A percentile compares a stretch with the other conserved stretches of the same genome.
Evolutionary conservation across 2,329 filamentous ascomycete genomes (phyloP).

Genomic region (Aspergillus sp.): DNA sequence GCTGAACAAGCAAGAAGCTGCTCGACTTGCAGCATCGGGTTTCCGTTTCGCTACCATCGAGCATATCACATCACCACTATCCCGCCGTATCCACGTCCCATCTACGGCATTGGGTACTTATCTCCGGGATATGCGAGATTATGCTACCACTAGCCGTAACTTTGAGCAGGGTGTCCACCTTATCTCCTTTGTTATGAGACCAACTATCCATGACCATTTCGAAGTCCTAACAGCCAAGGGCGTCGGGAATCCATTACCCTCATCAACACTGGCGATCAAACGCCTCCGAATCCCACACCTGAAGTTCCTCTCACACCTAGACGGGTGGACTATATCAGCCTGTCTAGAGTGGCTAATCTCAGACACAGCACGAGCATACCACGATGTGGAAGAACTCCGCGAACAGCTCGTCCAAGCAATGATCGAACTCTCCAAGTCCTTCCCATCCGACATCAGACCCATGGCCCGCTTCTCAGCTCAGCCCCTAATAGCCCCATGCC

Average conservation of each 20-base stretch:
- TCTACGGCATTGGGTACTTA: constrained; percentile 56
- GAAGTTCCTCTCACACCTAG: constrained; percentile 45
- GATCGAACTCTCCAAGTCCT: constrained; percentile 34
- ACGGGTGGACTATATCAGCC: constrained; percentile 33
- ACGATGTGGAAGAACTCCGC: constrained; percentile 34
- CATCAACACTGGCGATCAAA: constrained; percentile 50
- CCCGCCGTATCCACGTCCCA: constrained; percentile 70
- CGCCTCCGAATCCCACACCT: constrained; percentile 53
- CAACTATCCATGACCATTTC: constrained; percentile 54
- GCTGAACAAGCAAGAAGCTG: constrained; percentile 55
- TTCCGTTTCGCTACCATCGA: constrained; percentile 71
- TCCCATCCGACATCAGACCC: constrained; percentile 32
- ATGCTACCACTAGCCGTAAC: constrained; percentile 30
- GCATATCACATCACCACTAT: constrained; percentile 65
- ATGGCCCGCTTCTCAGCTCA: constrained; percentile 34
- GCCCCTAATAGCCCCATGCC: constrained; percentile 33
- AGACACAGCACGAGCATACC: constrained; percentile 17
- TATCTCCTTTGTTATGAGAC: constrained; percentile 39
- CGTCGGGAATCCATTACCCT: constrained; percentile 58
- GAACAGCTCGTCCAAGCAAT: constrained; percentile 42
- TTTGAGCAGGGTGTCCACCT: constrained; percentile 37
- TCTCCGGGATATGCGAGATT: constrained; percentile 61
- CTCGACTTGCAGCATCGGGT: constrained; percentile 63
- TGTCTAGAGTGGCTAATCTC: constrained; percentile 32
- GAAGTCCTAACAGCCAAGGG: constrained; percentile 58